Evolutionary conservation across 2,329 filamentous ascomycete species (phyloP).

Genomic region (Penicillium sp.): DNA sequence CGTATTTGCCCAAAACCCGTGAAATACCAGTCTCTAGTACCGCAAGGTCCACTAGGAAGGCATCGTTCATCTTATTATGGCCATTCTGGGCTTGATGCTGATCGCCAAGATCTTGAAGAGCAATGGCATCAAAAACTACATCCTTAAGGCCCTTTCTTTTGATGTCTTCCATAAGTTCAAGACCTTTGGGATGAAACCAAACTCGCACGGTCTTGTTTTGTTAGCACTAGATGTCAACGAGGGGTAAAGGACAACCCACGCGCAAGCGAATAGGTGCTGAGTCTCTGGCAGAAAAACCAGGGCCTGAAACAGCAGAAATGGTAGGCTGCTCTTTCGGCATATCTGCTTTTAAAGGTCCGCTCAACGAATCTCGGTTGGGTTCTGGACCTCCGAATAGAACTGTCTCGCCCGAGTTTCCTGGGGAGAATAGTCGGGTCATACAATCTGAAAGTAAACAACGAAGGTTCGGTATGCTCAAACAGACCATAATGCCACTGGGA

Average conservation of each 20-base stretch:
- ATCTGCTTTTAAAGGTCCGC: too few species aligned
- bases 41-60: conserved; percentile 1
- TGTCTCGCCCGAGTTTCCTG: neutral
- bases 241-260: neutral
- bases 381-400: neutral
- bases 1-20: neutral
- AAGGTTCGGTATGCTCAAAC: too few species aligned
- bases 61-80: neutral
- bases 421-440: too few species aligned
- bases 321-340: neutral
- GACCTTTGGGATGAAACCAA: neutral
- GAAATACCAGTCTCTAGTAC: neutral
- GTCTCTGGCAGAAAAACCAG: neutral
- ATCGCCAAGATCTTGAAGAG: neutral
- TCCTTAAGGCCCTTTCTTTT: conserved; percentile 2
- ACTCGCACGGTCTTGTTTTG: neutral
- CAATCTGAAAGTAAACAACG: too few species aligned
- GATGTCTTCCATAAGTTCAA: neutral
- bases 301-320: neutral
- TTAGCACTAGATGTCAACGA: neutral
- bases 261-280: neutral
- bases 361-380: neutral
- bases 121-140: neutral
- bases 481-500: too few species aligned
- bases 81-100: neutral